These are phyloP conservation scores for Scenedesmus sp. DNA, from an alignment of 163 green algal species.

Conservation along the genomic window DNA sequence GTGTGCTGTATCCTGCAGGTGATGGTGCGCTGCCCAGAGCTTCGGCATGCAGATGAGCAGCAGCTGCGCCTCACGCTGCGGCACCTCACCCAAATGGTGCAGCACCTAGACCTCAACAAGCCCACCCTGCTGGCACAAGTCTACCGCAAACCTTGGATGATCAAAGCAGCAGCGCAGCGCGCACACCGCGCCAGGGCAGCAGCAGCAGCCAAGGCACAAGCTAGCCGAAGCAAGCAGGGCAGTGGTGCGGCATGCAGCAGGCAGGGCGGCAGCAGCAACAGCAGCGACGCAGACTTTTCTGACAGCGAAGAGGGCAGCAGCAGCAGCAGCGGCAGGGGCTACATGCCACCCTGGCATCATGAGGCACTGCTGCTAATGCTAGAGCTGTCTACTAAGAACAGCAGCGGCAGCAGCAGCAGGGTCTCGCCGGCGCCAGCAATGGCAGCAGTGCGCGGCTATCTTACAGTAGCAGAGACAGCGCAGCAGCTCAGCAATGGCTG, in stretches of 20 bases:
- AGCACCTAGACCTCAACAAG: conserved; percentile 20
- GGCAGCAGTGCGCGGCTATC: conserved; percentile 7
- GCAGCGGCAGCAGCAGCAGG: neutral
- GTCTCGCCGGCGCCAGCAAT: neutral
- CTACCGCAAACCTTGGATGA: conserved; percentile 26
- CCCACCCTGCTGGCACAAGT: neutral
- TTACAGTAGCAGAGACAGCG: neutral
- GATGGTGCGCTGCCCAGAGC: conserved; percentile 9
- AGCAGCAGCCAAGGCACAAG: neutral
- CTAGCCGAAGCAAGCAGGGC: neutral
- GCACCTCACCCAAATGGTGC: neutral
- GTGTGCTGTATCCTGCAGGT: neutral
- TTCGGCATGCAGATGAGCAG: conserved; percentile 19
- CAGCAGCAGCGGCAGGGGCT: neutral
- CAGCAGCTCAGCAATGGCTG: neutral
- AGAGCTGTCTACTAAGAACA: neutral
- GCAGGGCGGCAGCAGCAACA: neutral
- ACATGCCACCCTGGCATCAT: conserved; percentile 19
- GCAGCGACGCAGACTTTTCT: neutral
- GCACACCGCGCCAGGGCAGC: neutral
- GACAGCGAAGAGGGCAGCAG: neutral
- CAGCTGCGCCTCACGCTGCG: conserved; percentile 8
- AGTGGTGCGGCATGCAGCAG: neutral
- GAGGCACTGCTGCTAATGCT: conserved; percentile 6
- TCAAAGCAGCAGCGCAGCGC: neutral